Evolutionary conservation across 169 alveolate genomes (phyloP), one percentile per base, ranked within the genome.

Genomic region (Eimeria acervulina): DNA sequence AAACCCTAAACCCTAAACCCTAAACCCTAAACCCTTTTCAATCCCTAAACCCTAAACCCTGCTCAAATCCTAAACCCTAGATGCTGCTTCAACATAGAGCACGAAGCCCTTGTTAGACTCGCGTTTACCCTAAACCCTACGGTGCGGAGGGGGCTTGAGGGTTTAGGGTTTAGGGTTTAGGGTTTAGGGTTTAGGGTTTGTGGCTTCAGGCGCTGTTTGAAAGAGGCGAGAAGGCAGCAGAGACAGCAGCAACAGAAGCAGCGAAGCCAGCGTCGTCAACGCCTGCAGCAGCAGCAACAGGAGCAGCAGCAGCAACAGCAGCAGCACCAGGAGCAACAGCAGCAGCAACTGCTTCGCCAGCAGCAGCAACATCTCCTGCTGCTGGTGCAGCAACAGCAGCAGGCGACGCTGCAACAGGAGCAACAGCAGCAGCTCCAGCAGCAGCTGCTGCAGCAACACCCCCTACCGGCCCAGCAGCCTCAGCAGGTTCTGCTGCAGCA

Each of bases 381-480:
- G 59, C 59, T 51, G 59, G 21, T 51, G 59, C 52, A 2, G 84
- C 47, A 74, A 38, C 52, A 12, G 19, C 55, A 33, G 84, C 42
- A 74, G 84, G 31, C 1, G 42, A 42, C 10, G 84, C 84, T n/a
- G 84, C 8, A 74, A 28, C 84, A 47, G 51, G 51, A 2, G 21
- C 84, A 72, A 31, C 84, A 74, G 84, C 51, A 8, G 84, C 84
- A 74, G 51, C 84, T 13, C 51, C 55, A 74, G 84, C 84, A 74
- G 21, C 84, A 13, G 38, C 42, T 17, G 28, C 84, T 13, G 84
- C 55, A 74, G 84, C 84, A 74, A 38, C 84, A 13, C 55, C 84
- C 23, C 51, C 84, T 13, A 15, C 31, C 0, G 84, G 47, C n/a
- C 51, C 84, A 28, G 84, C 55, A 38, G 84, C 59, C 5, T 5